Conservation (phyloP, 2,329 filamentous ascomycete species). For the Xylaria sp. region DNA sequence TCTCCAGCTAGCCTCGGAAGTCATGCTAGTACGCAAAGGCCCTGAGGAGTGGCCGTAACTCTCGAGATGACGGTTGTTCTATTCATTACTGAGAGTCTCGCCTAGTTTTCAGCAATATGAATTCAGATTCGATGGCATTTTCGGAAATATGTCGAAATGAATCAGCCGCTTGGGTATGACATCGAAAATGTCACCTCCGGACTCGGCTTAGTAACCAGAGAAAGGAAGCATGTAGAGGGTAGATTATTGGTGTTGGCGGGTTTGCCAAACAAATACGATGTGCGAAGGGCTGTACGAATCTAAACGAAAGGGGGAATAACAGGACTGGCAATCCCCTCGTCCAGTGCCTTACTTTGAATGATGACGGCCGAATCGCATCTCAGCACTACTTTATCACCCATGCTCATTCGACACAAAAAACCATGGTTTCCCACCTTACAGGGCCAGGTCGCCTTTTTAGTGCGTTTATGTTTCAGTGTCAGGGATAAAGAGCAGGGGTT, state of each 20-base stretch:
- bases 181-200: background rate
- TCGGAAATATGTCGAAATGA: constrained; percentile 8
- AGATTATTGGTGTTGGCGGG: background rate
- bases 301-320: constrained; percentile 27
- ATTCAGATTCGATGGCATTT: constrained; percentile 11
- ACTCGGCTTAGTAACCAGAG: background rate
- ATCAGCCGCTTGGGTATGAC: constrained; percentile 13
- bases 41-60: too few relatives aligned
- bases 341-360: constrained; percentile 41
- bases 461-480: constrained; percentile 7
- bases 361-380: constrained; percentile 45
- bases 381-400: constrained; percentile 11
- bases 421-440: constrained; percentile 19
- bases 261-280: constrained; percentile 2
- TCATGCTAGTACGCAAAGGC: background rate
- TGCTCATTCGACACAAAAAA: constrained; percentile 15
- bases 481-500: constrained; percentile 11
- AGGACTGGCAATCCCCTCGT: constrained; percentile 25
- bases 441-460: constrained; percentile 4
- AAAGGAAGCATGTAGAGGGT: background rate
- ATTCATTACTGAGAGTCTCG: background rate
- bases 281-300: constrained; percentile 19
- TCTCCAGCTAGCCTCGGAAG: background rate
- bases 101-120: constrained; percentile 22
- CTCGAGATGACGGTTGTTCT: background rate